Conservation (phyloP, 1,139 yeast species). For the Williopsis jadinii region DNA sequence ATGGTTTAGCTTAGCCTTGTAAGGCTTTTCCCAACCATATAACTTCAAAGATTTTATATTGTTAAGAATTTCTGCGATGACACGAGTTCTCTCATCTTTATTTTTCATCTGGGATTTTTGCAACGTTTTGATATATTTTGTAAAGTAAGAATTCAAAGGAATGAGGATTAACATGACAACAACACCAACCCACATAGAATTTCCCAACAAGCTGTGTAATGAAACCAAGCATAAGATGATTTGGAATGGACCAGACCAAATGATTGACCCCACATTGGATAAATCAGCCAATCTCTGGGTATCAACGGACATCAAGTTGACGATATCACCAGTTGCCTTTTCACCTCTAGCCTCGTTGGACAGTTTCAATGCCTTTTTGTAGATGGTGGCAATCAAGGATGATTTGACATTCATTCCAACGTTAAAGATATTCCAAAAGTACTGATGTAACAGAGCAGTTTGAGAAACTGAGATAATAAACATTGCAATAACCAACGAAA, state of each 20-base stretch:
- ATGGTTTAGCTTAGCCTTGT: constrained; percentile 58
- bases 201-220: constrained; percentile 70
- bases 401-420: constrained; percentile 88
- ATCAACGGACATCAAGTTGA: constrained; percentile 94
- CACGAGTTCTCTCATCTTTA: constrained; percentile 62
- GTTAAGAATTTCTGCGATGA: constrained; percentile 81
- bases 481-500: constrained; percentile 79
- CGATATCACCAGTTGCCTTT: constrained; percentile 93
- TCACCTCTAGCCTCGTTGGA: constrained; percentile 79
- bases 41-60: constrained; percentile 88
- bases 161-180: constrained; percentile 75
- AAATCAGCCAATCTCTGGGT: constrained; percentile 90
- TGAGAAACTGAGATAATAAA: constrained; percentile 76
- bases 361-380: constrained; percentile 70
- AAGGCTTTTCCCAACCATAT: constrained; percentile 94
- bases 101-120: constrained; percentile 72
- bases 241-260: constrained; percentile 98
- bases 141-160: constrained; percentile 74
- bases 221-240: constrained; percentile 72
- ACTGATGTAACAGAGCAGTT: constrained; percentile 85
- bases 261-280: constrained; percentile 75
- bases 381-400: constrained; percentile 70
- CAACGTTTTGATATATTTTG: constrained; percentile 63
- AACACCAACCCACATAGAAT: constrained; percentile 97
- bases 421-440: constrained; percentile 83